Evolutionary conservation across 106 monocot species (phyloP).

Genomic region (Allium sativum): DNA sequence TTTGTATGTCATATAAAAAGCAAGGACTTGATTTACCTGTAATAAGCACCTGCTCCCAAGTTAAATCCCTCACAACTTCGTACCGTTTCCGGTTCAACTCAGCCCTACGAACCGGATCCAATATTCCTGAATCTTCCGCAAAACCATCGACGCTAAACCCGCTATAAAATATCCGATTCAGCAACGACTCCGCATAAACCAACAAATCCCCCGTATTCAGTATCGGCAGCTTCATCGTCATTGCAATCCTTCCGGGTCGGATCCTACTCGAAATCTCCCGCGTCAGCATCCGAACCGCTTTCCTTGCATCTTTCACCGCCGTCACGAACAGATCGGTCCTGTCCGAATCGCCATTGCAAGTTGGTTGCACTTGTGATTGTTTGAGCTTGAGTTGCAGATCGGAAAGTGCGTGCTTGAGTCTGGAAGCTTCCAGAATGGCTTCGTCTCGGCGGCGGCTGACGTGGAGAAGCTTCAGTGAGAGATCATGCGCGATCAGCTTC

Average conservation of each 20-base stretch:
- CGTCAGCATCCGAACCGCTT: slow-evolving; percentile 41
- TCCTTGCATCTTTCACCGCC: slow-evolving; percentile 39
- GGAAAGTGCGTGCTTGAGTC: slow-evolving; percentile 26
- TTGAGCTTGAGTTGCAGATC: slow-evolving; percentile 73
- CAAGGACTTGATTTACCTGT: background rate
- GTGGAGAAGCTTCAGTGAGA: slow-evolving; percentile 64
- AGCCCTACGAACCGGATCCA: slow-evolving; percentile 40
- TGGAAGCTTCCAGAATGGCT: slow-evolving; percentile 22
- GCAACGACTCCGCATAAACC: slow-evolving; percentile 39
- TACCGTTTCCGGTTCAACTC: slow-evolving; percentile 28
- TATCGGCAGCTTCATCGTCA: slow-evolving; percentile 16
- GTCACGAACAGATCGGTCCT: slow-evolving; percentile 37
- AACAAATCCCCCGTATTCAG: slow-evolving; percentile 15
- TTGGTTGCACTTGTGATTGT: slow-evolving; percentile 39
- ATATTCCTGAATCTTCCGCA: slow-evolving; percentile 12
- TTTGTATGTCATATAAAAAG: too few species aligned
- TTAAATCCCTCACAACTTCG: slow-evolving; percentile 32
- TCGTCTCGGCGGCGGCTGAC: slow-evolving; percentile 51
- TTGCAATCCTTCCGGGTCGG: slow-evolving; percentile 19
- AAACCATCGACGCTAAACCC: slow-evolving; percentile 39
- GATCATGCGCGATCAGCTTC: slow-evolving; percentile 46
- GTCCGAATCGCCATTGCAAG: slow-evolving; percentile 24
- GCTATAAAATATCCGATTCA: slow-evolving; percentile 64
- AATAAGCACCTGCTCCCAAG: slow-evolving; percentile 78
- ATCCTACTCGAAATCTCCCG: slow-evolving; percentile 31